A percentile compares a stretch with the other conserved stretches of the same genome.
Conservation (phyloP, 2,329 filamentous ascomycete species). For the Pseudogymnoascus sp. region DNA sequence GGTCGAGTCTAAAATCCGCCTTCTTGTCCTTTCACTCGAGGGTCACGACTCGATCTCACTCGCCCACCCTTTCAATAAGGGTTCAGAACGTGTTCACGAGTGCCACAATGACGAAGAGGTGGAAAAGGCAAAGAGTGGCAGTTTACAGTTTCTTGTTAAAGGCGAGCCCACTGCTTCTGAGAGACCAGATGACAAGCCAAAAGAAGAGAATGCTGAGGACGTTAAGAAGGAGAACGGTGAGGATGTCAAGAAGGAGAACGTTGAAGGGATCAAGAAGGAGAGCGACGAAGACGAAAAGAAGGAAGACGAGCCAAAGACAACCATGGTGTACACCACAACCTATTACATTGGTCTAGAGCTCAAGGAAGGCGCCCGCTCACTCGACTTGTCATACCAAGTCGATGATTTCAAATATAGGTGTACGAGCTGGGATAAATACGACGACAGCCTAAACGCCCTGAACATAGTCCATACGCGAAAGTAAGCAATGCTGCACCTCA, state of each 20-base stretch:
- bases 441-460: slow-evolving; percentile 67
- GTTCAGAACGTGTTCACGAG: slow-evolving; percentile 73
- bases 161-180: slow-evolving; percentile 25
- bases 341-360: slow-evolving; percentile 90
- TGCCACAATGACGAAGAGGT: slow-evolving; percentile 55
- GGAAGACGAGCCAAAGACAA: slow-evolving; percentile 21
- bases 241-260: slow-evolving; percentile 28
- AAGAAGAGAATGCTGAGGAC: slow-evolving; percentile 35
- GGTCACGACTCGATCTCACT: slow-evolving; percentile 69
- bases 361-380: slow-evolving; percentile 57
- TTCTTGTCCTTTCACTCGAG: slow-evolving; percentile 77
- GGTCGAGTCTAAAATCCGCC: slow-evolving; percentile 85
- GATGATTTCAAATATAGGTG: slow-evolving; percentile 81
- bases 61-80: slow-evolving; percentile 88
- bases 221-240: slow-evolving; percentile 32
- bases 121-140: slow-evolving; percentile 53
- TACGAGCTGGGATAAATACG: slow-evolving; percentile 64
- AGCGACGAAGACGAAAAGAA: slow-evolving; percentile 32
- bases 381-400: slow-evolving; percentile 75
- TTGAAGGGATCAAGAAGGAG: slow-evolving; percentile 23
- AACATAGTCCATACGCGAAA: slow-evolving; percentile 68
- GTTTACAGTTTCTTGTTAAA: slow-evolving; percentile 46
- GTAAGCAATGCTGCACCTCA: slow-evolving; percentile 42
- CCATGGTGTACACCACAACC: slow-evolving; percentile 71
- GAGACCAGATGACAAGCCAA: slow-evolving; percentile 12